phyloP scores from a whole-genome alignment of 352 stramenopile genomes.

The Phytophthora cryptogea region DNA sequence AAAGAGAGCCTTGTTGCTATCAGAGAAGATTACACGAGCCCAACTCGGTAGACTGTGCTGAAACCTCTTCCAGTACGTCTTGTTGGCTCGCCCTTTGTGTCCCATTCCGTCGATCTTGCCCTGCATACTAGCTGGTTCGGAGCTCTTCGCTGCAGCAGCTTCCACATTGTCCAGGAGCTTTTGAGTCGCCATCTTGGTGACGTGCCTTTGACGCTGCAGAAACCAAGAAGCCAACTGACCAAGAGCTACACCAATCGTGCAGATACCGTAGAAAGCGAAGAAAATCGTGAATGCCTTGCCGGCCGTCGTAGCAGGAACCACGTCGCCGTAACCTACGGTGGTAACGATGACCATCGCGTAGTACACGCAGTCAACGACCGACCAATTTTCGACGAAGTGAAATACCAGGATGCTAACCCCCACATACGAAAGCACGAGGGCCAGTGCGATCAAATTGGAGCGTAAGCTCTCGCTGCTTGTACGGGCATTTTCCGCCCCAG shows the following conservation, averaged over 20 bases:
- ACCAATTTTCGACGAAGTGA: slow-evolving; percentile 61
- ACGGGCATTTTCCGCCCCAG: slow-evolving; percentile 20
- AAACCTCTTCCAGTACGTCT: slow-evolving; percentile 19
- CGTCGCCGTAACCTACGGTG: slow-evolving; percentile 89
- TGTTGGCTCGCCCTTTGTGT: slow-evolving; percentile 4
- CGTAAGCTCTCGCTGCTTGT: slow-evolving; percentile 9
- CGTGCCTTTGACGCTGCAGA: slow-evolving; percentile 52
- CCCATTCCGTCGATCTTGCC: slow-evolving; percentile 18
- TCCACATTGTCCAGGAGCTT: slow-evolving; percentile 56
- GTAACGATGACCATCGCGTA: slow-evolving; percentile 94
- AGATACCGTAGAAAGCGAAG: slow-evolving; percentile 81
- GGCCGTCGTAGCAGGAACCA: slow-evolving; percentile 51
- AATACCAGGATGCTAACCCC: slow-evolving; percentile 59
- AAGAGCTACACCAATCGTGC: slow-evolving; percentile 69
- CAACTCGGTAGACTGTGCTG: slow-evolving; percentile 32
- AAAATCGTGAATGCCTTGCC: slow-evolving; percentile 89
- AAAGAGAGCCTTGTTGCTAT: slow-evolving; percentile 59
- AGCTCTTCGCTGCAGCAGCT: slow-evolving; percentile 33
- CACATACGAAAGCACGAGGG: slow-evolving; percentile 65
- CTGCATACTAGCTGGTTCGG: slow-evolving; percentile 15
- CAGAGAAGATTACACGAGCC: slow-evolving; percentile 46
- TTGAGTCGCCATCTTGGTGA: slow-evolving; percentile 62
- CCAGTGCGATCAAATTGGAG: slow-evolving; percentile 47
- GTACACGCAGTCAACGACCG: slow-evolving; percentile 87
- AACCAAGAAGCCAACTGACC: slow-evolving; percentile 59